These are phyloP conservation scores for Arabidopsis suecica DNA, from an alignment of 345 rosid genomes.

Conservation along the genomic window DNA sequence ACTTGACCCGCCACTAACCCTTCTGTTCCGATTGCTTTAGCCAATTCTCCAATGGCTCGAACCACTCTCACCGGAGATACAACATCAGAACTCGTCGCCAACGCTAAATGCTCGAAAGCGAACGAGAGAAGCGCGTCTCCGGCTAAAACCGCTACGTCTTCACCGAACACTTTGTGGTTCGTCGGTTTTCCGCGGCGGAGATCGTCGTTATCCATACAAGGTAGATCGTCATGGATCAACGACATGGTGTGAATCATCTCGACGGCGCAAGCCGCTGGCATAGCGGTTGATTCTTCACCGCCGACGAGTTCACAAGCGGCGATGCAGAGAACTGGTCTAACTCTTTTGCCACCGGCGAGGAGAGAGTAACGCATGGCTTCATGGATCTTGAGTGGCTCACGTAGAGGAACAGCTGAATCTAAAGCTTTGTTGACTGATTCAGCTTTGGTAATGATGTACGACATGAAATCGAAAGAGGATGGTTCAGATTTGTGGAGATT, in stretches of 20 bases:
- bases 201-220: slow-evolving; percentile 96
- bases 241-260: slow-evolving; percentile 99
- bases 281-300: slow-evolving; percentile 62
- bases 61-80: slow-evolving; percentile 59
- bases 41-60: slow-evolving; percentile 71
- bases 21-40: slow-evolving; percentile 64
- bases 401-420: slow-evolving; percentile 64
- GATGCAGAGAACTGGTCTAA: slow-evolving; percentile 78
- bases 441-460: slow-evolving; percentile 72
- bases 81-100: slow-evolving; percentile 50
- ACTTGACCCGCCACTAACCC: slow-evolving; percentile 94
- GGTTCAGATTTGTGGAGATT: too few species aligned
- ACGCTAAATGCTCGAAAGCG: slow-evolving; percentile 79
- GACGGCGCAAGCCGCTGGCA: slow-evolving; percentile 91
- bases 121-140: slow-evolving; percentile 87
- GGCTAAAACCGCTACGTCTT: slow-evolving; percentile 81
- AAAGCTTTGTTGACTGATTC: slow-evolving; percentile 69
- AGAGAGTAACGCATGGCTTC: slow-evolving; percentile 96
- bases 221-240: slow-evolving; percentile 89
- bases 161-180: slow-evolving; percentile 84
- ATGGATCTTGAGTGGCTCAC: slow-evolving; percentile 78
- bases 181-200: slow-evolving; percentile 96
- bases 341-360: slow-evolving; percentile 88
- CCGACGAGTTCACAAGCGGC: slow-evolving; percentile 94
- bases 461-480: slow-evolving; percentile 66